Evolutionary conservation across 371 early-diverging fungal genomes (phyloP), one percentile per base, ranked within the genome.

Genomic region (Mucor indicus): DNA sequence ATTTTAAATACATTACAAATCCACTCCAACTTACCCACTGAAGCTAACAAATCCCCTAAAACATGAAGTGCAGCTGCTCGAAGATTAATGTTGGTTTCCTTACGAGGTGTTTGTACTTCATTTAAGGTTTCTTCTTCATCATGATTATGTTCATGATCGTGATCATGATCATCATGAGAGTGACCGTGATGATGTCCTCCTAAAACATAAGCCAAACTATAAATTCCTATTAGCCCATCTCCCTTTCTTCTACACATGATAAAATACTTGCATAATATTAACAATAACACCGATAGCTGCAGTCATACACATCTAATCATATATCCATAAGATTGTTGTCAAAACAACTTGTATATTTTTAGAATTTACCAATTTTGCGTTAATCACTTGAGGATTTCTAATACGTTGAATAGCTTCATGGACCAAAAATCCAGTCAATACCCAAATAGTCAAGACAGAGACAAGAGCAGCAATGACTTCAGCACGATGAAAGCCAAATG

Each of bases 401-500:
- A 91, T 53, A 16, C 93, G 79, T 29, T 89, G 77, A 36, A 86
- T 64, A 11, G 92, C 91, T 67, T 92, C 92, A 39, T 69, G 62
- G 16, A 90, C 74, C 44, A 93, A 61, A 47, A 75, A 72, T n/a
- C 74, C 83, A 2, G 93, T 91, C 45, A 92, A 60, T n/a, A 80
- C 69, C 90, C 92, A 93, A 45, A 93, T 92, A 33, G 90, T 72
- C 38, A 89, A 64, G 15, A 90, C 82, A 4, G 92, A 91, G 42
- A 81, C 59, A 35, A 92, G 57, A 2, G 91, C 92, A 12, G 91
- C 92, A 33, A 93, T 65, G 30, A 92, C 89, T 64, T 93, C 91
- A 29, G 86, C 86, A 27, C 94, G 80, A 48, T 91, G 83, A 55
- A 83, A 93, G 32, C 94, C 92, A 64, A 80, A 93, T 2, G 90